phyloP scores from a whole-genome alignment of 2,329 filamentous ascomycete genomes.

The Paraphoma chrysanthemicola region DNA sequence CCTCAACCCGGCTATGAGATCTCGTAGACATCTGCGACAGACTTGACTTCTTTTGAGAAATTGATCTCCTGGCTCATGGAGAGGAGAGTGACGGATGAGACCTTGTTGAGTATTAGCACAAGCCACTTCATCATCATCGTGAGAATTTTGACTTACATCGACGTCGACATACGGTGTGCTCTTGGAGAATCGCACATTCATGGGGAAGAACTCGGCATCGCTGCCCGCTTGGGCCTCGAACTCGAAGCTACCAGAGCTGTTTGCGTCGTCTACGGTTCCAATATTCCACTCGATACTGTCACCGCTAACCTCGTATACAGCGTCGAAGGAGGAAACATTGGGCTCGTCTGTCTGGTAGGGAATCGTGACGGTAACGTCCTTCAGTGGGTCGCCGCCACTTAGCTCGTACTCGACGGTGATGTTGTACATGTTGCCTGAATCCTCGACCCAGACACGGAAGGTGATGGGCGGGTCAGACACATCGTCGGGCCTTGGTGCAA shows the following conservation, averaged over 20 bases:
- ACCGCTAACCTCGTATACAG: conserved; percentile 90
- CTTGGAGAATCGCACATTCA: conserved; percentile 90
- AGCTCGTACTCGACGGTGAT: conserved; percentile 97
- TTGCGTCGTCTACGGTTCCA: conserved; percentile 82
- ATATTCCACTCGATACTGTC: conserved; percentile 95
- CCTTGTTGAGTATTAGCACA: conserved; percentile 56
- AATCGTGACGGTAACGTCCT: conserved; percentile 86
- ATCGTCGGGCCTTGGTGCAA: conserved; percentile 81
- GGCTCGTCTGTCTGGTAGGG: conserved; percentile 88
- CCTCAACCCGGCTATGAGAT: conserved; percentile 67
- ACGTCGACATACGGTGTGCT: conserved; percentile 87
- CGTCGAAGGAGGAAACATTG: conserved; percentile 89
- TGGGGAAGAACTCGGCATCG: conserved; percentile 97
- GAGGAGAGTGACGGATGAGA: conserved; percentile 72
- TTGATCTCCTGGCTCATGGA: conserved; percentile 80
- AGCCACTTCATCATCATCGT: background rate
- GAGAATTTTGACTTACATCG: conserved; percentile 72
- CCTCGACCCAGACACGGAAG: conserved; percentile 98
- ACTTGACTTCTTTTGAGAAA: conserved; percentile 84
- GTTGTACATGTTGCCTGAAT: conserved; percentile 80
- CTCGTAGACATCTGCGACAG: conserved; percentile 75
- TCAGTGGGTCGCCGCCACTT: conserved; percentile 77
- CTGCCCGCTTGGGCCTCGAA: conserved; percentile 89
- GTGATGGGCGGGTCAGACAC: conserved; percentile 85
- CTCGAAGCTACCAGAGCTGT: conserved; percentile 86